These are phyloP conservation scores for Cydonia oblonga DNA, from an alignment of 331 rosid species.

Conservation along the genomic window DNA sequence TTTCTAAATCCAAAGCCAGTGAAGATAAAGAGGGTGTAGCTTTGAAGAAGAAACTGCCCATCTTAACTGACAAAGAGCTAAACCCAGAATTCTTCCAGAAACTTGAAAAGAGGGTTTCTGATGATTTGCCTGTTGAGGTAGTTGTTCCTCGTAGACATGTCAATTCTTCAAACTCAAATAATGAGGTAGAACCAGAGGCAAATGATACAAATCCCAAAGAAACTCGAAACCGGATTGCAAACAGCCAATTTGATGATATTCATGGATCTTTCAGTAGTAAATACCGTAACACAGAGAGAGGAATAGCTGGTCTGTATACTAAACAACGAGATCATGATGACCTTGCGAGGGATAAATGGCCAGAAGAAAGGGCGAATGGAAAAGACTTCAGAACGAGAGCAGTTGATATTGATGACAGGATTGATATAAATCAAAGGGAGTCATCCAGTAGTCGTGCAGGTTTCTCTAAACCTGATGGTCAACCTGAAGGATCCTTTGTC, in stretches of 20 bases:
- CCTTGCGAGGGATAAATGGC: conserved; percentile 38
- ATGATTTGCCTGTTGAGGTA: conserved; percentile 87
- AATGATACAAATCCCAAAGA: conserved; percentile 37
- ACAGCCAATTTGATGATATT: conserved; percentile 34
- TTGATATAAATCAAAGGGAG: conserved; percentile 55
- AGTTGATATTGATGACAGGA: conserved; percentile 41
- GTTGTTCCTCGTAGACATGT: conserved; percentile 67
- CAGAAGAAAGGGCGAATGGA: conserved; percentile 51
- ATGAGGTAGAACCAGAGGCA: conserved; percentile 47
- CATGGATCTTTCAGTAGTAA: conserved; percentile 44
- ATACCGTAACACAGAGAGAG: conserved; percentile 49
- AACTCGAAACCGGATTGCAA: conserved; percentile 37
- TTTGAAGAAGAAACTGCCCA: conserved; percentile 81
- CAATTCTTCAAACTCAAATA: conserved; percentile 56
- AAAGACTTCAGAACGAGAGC: conserved; percentile 56
- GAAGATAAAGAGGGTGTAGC: conserved; percentile 76
- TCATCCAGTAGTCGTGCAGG: conserved; percentile 54
- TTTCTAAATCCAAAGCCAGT: conserved; percentile 40
- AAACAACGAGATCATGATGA: conserved; percentile 46
- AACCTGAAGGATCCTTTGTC: conserved; percentile 63
- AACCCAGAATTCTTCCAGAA: conserved; percentile 93
- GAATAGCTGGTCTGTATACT: conserved; percentile 29
- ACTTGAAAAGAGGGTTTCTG: conserved; percentile 76
- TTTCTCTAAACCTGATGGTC: conserved; percentile 70
- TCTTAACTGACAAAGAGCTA: conserved; percentile 65